These are phyloP conservation scores for Aspergillus brasiliensis DNA, from an alignment of 2,329 filamentous ascomycete genomes.

Conservation along the genomic window DNA sequence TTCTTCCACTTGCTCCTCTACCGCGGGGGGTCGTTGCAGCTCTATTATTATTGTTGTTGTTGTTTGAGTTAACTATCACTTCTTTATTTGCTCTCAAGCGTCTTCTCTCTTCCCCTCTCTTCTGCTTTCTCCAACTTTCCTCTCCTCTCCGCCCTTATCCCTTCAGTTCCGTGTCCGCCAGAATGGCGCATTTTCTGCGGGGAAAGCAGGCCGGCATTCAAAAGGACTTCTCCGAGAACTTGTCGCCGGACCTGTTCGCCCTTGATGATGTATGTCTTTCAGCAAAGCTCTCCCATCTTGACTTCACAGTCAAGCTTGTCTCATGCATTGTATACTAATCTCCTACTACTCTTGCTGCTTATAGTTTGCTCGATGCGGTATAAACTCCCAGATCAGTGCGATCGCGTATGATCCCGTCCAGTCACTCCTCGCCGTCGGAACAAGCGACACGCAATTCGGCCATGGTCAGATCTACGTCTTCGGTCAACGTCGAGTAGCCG, in stretches of 20 bases:
- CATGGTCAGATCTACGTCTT: conserved; percentile 87
- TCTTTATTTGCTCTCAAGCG: conserved; percentile 20
- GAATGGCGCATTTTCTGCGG: conserved; percentile 84
- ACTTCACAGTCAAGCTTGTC: not conserved
- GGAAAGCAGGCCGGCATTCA: conserved; percentile 93
- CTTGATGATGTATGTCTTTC: conserved; percentile 70
- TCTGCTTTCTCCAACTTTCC: conserved; percentile 16
- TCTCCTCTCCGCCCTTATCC: conserved; percentile 10
- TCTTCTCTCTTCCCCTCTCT: conserved; percentile 15
- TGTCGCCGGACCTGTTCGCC: conserved; percentile 75
- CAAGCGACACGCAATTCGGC: conserved; percentile 82
- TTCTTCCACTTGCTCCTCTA: not conserved
- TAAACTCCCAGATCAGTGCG: conserved; percentile 75
- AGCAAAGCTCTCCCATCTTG: not conserved
- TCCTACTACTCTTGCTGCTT: conserved; percentile 11
- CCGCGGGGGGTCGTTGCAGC: conserved; percentile 19
- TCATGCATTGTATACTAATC: not conserved
- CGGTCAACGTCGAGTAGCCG: conserved; percentile 78
- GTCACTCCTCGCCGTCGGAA: conserved; percentile 88
- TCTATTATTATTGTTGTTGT: not conserved
- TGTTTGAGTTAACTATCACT: not conserved
- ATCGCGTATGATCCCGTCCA: conserved; percentile 92
- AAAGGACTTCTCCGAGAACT: conserved; percentile 82
- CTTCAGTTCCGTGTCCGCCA: conserved; percentile 10
- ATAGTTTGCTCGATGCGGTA: conserved; percentile 72